Base-by-base conservation (phyloP, 139 green algal genomes). In the Chlorella sp. region DNA sequence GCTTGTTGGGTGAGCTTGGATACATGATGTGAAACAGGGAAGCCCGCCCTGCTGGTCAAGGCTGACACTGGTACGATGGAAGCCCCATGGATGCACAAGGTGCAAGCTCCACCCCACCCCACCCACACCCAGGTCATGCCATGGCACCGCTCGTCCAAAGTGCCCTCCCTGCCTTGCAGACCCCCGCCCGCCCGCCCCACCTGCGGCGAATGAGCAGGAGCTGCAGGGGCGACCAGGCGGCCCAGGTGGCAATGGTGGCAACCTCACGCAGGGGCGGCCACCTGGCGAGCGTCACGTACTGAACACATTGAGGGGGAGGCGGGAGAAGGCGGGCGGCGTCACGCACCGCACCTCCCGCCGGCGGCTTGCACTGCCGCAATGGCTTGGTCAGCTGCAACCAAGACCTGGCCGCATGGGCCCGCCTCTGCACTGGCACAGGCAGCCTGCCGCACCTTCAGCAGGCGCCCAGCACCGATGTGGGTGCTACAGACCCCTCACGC, bases 191-290 rank as follows among this genome's bases (percentile, higher is more conserved):
- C 16, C 21, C 18, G 2, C 1, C 84, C 22, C 40, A 81, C 84
- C 84, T 88, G 84, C 19, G 73, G 34, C 68, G 68, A n/a, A 88
- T 81, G 39, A 88, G 68, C 7, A 68, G n/a, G 21, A 88, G 68
- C 37, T 81, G 84, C 39, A 88, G 84, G 28, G 84, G 84, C 34
- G 42, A 39, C 84, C 84, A 88, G 30, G 68, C 64, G 3, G 18
- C 48, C 68, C 71, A 88, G 30, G 68, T 32, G 1, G 4, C 21
- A 16, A 88, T 76, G 84, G 48, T 32, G 14, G 34, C 66, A 0
- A 57, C 39, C 40, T 88, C 84, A 1, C 12, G 14, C 84, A 66
- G 53, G 2, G 84, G 71, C 16, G 32, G 84, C 68, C 39, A 75
- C 39, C 81, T 40, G 5, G 30, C 42, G 2, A 34, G 61, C 37